Base-by-base conservation (phyloP, 2,329 filamentous ascomycete species). In the Stagonosporopsis chrysanthemi region DNA sequence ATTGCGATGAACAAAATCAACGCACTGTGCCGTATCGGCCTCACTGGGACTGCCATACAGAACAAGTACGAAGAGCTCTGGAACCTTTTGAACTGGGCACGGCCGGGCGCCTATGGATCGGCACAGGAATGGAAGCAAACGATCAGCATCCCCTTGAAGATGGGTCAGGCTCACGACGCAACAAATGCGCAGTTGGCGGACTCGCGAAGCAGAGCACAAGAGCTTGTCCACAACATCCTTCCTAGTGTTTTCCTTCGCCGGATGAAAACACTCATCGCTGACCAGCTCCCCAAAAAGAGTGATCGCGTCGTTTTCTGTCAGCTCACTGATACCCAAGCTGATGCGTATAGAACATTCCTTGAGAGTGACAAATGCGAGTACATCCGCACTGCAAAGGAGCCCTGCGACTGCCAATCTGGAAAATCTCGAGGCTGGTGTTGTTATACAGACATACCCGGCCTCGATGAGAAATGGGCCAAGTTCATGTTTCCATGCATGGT, bases 31-130 rank as follows among this genome's bases (percentile, higher is more conserved):
- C 86, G 95, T 31, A 93, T 99, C 59, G 95, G 95, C 0, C 82
- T 99, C 8, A 98, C 93, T 0, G 95, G 95, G 2, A 99, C 95
- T 0, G 94, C 94, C 0, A 97, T 99, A 41, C 95, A 99, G 73
- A 99, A 99, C 76, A 95, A 91, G 64, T 99, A 99, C 73, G 92
- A 97, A 72, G 95, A 99, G 75, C 83, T 99, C 0, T 99, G 94
- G 94, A 96, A 92, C 0, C 81, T 99, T 0, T 81, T 99, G 2
- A 96, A 99, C 73, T 99, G 95, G 95, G 93, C 92, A 0, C 95
- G 96, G 66, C 95, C 95, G 0, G 94, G 92, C 0, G 78, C 76
- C 36, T 83, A 90, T 61, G 87, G 88, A 0, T 85, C 87, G 0
- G 77, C 90, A 9, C 80, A 84, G 5, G 90, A 90, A 39, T 99